phyloP scores from a whole-genome alignment of 352 stramenopile genomes.

The Phytophthora boehmeriae region DNA sequence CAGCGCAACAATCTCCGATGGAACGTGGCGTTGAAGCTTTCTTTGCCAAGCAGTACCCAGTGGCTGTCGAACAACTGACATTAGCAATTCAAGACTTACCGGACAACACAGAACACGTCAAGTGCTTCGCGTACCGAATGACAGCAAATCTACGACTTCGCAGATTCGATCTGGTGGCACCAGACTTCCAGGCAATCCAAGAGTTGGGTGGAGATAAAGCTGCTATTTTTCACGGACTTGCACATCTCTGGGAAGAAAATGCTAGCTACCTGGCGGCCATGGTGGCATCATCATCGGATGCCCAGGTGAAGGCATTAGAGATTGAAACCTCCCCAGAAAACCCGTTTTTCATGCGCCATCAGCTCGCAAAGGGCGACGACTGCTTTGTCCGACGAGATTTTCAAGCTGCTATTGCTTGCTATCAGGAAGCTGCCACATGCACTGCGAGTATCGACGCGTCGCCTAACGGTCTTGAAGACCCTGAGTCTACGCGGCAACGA shows the following conservation, averaged over 20 bases:
- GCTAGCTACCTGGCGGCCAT: slow-evolving; percentile 55
- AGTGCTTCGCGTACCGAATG: slow-evolving; percentile 80
- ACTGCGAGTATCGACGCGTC: slow-evolving; percentile 18
- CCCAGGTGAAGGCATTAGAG: slow-evolving; percentile 42
- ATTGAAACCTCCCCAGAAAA: slow-evolving; percentile 38
- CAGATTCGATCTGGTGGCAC: slow-evolving; percentile 52
- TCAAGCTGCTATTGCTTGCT: slow-evolving; percentile 50
- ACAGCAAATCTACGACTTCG: slow-evolving; percentile 67
- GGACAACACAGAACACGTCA: slow-evolving; percentile 73
- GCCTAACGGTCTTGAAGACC: slow-evolving; percentile 23
- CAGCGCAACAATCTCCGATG: slow-evolving; percentile 46
- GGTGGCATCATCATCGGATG: slow-evolving; percentile 29
- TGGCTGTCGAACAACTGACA: slow-evolving; percentile 58
- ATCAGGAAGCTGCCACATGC: slow-evolving; percentile 49
- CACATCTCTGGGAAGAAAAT: slow-evolving; percentile 73
- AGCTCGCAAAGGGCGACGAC: slow-evolving; percentile 59
- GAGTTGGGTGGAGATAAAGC: slow-evolving; percentile 69
- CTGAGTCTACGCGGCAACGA: slow-evolving; percentile 45
- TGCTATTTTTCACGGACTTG: slow-evolving; percentile 75
- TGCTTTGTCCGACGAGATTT: slow-evolving; percentile 71
- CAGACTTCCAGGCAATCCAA: slow-evolving; percentile 62
- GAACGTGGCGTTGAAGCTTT: slow-evolving; percentile 76
- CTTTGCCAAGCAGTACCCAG: slow-evolving; percentile 64
- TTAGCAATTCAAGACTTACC: slow-evolving; percentile 46
- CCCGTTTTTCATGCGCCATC: slow-evolving; percentile 63